Evolutionary conservation across 768 basidiomycete genomes (phyloP), one percentile per base, ranked within the genome.

Genomic region (Termitomyces sp.): DNA sequence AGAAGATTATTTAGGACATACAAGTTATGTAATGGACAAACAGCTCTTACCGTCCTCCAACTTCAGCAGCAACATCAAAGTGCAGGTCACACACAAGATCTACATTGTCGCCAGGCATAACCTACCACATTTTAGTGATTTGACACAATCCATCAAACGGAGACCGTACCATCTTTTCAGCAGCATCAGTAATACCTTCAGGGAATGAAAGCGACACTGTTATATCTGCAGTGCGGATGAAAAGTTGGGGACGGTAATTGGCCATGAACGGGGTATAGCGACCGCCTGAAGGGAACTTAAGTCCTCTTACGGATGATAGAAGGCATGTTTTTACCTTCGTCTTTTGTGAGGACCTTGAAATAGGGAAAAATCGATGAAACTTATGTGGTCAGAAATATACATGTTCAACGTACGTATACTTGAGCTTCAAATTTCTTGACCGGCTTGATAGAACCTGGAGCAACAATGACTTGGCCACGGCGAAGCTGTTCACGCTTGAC

Each of bases 51-150:
- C 94, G 85, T 59, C 88, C 86, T 53, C 96, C 94, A 61, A 85
- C 80, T 73, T 98, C 96, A 43, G 90, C 82, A 24, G 94, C 94
- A 60, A 97, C 87, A 67, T 95, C 92, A 65, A 87, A 85, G 26
- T 87, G 80, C 37, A 98, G 81, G 27, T 82, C 77, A 69, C 91
- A 92, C 55, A 92, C 79, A 79, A 98, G 87, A 74, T 97, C 94
- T 54, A 98, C 87, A 66, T 96, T 96, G 76, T 98, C 96, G 60
- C 96, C 96, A 49, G 96, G 96, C 92, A 97, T 95, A 64, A 98
- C 86, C 86, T 90, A 64, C 46, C 9, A 5, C 59, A 50, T 52
- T 8, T 41, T 3, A 32, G 34, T 29, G 26, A 47, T 54, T 53
- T 47, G 60, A 29, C 20, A 12, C 31, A 47, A 32, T 20, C 8